Evolutionary conservation across 1,284 basidiomycete species (phyloP).

Genomic region (Ganoderma meredithae): DNA sequence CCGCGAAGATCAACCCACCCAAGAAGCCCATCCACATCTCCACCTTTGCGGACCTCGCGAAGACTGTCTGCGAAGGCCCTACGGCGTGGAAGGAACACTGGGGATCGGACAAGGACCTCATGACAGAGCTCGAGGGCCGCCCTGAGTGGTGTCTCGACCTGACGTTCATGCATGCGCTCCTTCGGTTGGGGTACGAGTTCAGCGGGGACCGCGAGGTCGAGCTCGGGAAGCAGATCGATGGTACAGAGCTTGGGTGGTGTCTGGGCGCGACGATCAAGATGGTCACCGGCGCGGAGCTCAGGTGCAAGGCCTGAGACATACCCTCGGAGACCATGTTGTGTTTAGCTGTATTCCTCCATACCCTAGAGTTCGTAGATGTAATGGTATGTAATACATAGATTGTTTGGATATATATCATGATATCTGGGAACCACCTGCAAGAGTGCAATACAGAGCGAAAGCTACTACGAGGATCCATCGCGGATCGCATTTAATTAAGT

Average conservation of each 20-base stretch:
- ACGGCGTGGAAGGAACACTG: slow-evolving; percentile 65
- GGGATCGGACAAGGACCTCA: slow-evolving; percentile 59
- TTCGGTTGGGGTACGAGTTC: slow-evolving; percentile 89
- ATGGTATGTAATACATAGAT: slow-evolving; percentile 18
- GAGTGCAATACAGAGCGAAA: neutral
- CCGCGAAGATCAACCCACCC: slow-evolving; percentile 43
- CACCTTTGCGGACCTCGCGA: slow-evolving; percentile 71
- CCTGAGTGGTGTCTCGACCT: slow-evolving; percentile 97
- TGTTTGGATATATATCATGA: neutral
- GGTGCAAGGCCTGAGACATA: slow-evolving; percentile 49
- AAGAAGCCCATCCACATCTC: slow-evolving; percentile 59
- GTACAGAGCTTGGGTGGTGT: slow-evolving; percentile 96
- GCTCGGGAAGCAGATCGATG: slow-evolving; percentile 89
- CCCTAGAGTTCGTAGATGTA: slow-evolving; percentile 16
- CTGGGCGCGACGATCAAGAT: slow-evolving; percentile 86
- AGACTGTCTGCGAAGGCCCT: slow-evolving; percentile 76
- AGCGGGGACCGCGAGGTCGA: slow-evolving; percentile 68
- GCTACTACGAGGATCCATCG: neutral
- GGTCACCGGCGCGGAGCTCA: slow-evolving; percentile 64
- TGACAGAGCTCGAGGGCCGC: slow-evolving; percentile 81
- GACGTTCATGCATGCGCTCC: slow-evolving; percentile 92
- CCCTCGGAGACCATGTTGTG: slow-evolving; percentile 10
- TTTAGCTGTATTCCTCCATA: slow-evolving; percentile 12
- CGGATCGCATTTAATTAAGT: neutral
- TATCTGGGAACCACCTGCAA: slow-evolving; percentile 1